Percentiles rank a stretch among this genome's conserved stretches.
These are phyloP conservation scores for Jimgerdemannia flammicorona DNA, from an alignment of 192 early-diverging fungal genomes.

Conservation along the genomic window DNA sequence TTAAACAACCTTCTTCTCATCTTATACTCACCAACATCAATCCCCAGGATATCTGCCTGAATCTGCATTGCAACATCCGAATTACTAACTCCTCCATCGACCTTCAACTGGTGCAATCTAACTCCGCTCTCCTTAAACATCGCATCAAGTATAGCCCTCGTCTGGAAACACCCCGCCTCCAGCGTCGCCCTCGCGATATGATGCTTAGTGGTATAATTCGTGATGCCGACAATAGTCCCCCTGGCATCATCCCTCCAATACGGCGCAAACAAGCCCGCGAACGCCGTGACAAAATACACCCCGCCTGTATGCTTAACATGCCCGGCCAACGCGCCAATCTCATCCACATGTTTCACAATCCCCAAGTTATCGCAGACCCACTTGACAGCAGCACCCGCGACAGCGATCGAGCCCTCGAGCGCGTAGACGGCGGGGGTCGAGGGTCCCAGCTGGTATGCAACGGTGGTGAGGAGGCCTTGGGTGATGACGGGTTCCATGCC, in stretches of 20 bases:
- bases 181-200: conserved; percentile 88
- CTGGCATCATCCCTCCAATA: conserved; percentile 95
- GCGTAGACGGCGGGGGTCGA: conserved; percentile 67
- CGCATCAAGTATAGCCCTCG: conserved; percentile 83
- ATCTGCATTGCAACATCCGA: conserved; percentile 92
- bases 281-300: conserved; percentile 95
- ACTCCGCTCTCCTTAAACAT: conserved; percentile 77
- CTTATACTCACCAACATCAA: conserved; percentile 52
- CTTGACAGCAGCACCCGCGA: conserved; percentile 88
- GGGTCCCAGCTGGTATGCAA: conserved; percentile 82
- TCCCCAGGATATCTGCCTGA: conserved; percentile 82
- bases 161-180: conserved; percentile 89
- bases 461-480: conserved; percentile 86
- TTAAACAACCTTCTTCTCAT: neutral
- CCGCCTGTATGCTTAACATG: conserved; percentile 73
- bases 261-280: conserved; percentile 92
- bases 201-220: conserved; percentile 82
- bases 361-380: conserved; percentile 89
- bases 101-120: conserved; percentile 69
- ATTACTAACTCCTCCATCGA: conserved; percentile 91
- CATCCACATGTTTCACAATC: conserved; percentile 66
- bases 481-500: conserved; percentile 67
- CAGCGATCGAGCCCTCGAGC: conserved; percentile 91
- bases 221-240: conserved; percentile 83
- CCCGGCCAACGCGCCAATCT: conserved; percentile 73